Evolutionary conservation across 108 stramenopile species (phyloP), one percentile per base, ranked within the genome.

Genomic region (Parietichytrium sp.): DNA sequence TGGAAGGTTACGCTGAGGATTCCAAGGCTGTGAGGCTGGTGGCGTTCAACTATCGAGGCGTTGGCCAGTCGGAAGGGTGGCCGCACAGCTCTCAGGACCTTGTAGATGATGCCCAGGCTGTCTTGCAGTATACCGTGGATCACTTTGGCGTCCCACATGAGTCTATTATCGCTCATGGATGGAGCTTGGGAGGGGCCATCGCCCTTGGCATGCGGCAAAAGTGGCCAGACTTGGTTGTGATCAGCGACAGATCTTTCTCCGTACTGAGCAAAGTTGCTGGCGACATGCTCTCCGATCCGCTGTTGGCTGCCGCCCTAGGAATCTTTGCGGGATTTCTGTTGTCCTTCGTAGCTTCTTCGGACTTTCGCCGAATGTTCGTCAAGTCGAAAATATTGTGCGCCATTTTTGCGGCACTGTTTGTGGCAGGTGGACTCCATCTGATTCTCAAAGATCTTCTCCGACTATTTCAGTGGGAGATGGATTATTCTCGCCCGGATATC

Each of bases 171-270:
- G 61, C 45, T 33, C 61, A 72, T 20, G 61, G 61, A n/a, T 45
- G 42, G 42, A 72, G 61, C 20, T 42, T 72, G 16, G 61, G 61
- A n/a, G 61, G 61, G 38, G 61, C 61, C 42, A 42, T 72, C 6
- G 61, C 61, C 6, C 61, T 72, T 25, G 20, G 25, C 38, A 33
- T 72, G 8, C 61, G 61, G n/a, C 33, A 72, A 20, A 8, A 45
- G 16, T 12, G 42, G 33, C 61, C 61, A 7, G 20, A 72, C 6
- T 42, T 72, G 7, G n/a, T 72, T 27, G 61, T 72, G 33, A 42
- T 72, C 6, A 72, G 61, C 61, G 61, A 72, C 42, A 33, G 61
- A 33, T 72, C 61, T n/a, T 72, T 72, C 25, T 42, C 38, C 42
- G 45, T 33, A 16, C 61, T 72, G 13, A 45, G 38, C 33, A n/a